Percentiles rank a stretch among this genome's conserved stretches.
Evolutionary conservation across 2,329 filamentous ascomycete species (phyloP).

Genomic region (Zasmidium cellare): DNA sequence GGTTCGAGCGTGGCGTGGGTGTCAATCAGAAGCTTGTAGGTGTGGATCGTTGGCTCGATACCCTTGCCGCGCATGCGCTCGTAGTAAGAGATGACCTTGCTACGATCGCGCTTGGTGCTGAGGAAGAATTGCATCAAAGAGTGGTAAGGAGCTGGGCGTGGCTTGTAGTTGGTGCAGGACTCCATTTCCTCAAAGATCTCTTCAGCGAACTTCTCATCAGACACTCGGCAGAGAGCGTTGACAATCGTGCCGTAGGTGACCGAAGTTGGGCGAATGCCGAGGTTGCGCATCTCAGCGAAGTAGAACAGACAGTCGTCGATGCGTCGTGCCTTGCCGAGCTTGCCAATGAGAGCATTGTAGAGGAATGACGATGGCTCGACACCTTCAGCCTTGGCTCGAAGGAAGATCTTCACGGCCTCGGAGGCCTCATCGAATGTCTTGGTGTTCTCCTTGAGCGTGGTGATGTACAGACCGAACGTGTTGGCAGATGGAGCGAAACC

Average conservation of each 20-base stretch:
- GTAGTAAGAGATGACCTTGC: conserved; percentile 92
- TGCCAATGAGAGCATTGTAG: conserved; percentile 97
- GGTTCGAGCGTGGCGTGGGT: conserved; percentile 93
- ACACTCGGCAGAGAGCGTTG: conserved; percentile 94
- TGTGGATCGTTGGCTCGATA: conserved; percentile 91
- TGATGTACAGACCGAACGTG: conserved; percentile 98
- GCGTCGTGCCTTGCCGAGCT: conserved; percentile 93
- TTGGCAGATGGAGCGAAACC: conserved; percentile 91
- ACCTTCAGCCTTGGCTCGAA: conserved; percentile 86
- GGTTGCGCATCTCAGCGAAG: conserved; percentile 93
- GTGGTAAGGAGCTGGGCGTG: conserved; percentile 94
- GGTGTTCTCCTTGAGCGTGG: conserved; percentile 94
- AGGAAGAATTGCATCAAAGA: conserved; percentile 99
- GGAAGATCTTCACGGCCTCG: conserved; percentile 96
- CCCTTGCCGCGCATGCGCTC: conserved; percentile 86
- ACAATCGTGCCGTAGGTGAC: conserved; percentile 98
- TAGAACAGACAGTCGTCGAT: conserved; percentile 98
- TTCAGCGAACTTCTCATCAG: conserved; percentile 95
- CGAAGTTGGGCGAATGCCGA: conserved; percentile 91
- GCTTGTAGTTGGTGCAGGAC: conserved; percentile 97
- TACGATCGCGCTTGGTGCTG: conserved; percentile 92
- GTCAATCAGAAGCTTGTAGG: conserved; percentile 95
- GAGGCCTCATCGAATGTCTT: conserved; percentile 98
- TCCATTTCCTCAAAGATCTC: conserved; percentile 99
- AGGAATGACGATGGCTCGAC: conserved; percentile 96